Evolutionary conservation across 2,329 filamentous ascomycete species (phyloP).

Genomic region (Drechslerella stenobrocha): DNA sequence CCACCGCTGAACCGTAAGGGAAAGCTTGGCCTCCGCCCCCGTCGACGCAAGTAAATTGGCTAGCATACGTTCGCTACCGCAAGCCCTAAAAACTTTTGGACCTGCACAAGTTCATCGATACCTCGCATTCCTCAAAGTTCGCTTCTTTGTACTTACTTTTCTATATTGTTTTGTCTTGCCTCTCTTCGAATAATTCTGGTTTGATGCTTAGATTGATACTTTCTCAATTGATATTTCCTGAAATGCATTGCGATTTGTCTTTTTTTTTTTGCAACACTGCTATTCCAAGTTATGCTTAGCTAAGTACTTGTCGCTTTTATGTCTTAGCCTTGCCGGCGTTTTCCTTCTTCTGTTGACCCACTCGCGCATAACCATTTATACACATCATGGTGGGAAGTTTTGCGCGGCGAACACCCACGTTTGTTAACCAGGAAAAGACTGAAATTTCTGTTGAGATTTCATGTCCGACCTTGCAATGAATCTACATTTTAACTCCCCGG

Average conservation of each 20-base stretch:
- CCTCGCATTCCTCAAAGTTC: neutral
- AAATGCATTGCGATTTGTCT: neutral
- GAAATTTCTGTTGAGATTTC: no score
- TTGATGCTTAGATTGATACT: conserved; percentile 6
- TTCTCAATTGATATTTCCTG: neutral
- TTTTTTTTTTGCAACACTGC: neutral
- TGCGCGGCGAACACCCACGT: no score
- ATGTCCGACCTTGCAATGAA: no score
- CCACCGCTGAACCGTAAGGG: neutral
- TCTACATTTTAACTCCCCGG: no score
- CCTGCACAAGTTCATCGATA: neutral
- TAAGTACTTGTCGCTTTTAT: neutral
- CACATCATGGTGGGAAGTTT: neutral
- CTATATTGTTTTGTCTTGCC: neutral
- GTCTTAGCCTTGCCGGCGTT: conserved; percentile 1
- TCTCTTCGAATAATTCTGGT: neutral
- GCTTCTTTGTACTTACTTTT: conserved; percentile 16
- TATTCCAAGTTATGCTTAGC: no score
- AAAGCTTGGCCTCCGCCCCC: neutral
- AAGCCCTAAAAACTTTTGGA: neutral
- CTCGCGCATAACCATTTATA: neutral
- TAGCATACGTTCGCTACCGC: no score
- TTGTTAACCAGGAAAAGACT: no score
- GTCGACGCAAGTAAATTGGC: no score
- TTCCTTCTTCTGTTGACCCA: neutral